Base-by-base conservation (phyloP, 2,329 filamentous ascomycete species). In the Epichloe sylvatica region DNA sequence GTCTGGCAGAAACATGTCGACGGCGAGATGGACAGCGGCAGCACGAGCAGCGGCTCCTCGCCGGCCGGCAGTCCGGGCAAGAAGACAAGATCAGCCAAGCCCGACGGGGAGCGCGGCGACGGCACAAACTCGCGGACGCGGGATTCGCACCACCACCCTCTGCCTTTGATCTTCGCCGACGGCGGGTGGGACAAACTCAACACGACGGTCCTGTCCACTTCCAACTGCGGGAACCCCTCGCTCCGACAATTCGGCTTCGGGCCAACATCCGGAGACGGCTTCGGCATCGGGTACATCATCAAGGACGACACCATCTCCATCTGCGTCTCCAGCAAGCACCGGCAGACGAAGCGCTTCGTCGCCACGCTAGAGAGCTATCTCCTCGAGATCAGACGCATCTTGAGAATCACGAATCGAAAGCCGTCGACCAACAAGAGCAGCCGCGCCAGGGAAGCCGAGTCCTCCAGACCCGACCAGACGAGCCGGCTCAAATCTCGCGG, bases 221-320 rank as follows among this genome's bases (percentile, higher is more conserved):
- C 90, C n/a, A 98, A 98, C 72, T 98, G 92, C 67, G 92, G 92
- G 52, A 98, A 97, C 67, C 92, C 92, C 0, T 88, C 84, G 0
- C 80, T 98, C 17, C 82, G 92, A 2, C 91, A 97, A 59, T 98
- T 98, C 60, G 92, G 92, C 3, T 98, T 98, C 63, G 92, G 92
- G 0, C 92, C 92, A 1, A 94, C 91, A 0, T 91, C 86, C 0
- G 91, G 83, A 2, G 89, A 96, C 56, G 92, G 92, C 0, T 97
- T 97, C 62, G 92, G 92, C 33, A 96, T 98, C 50, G 92, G 92
- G 2, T 98, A 98, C 70, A 97, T 98, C 60, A 96, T 98, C 76
- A 98, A 98, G 68, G 65, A 68, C 25, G 65, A 67, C 17, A 78
- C 80, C 45, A 86, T 97, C 53, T 88, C 83, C 44, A 91, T 98